Evolutionary conservation across 2,329 filamentous ascomycete species (phyloP).

Genomic region (Beauveria scarabaeidicola): DNA sequence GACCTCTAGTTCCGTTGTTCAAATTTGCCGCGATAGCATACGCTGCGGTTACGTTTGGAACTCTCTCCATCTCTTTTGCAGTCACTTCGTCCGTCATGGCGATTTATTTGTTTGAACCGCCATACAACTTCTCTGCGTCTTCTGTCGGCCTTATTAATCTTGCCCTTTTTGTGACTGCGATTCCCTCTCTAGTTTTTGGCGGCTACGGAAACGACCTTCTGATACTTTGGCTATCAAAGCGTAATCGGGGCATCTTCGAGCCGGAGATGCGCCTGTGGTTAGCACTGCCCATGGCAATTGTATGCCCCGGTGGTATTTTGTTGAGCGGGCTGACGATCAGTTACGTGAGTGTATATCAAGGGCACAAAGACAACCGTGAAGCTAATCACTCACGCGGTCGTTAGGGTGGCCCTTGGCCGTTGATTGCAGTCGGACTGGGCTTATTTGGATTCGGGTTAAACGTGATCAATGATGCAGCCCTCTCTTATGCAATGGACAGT

Average conservation of each 20-base stretch:
- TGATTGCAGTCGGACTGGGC: conserved; percentile 15
- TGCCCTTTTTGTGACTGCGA: conserved; percentile 25
- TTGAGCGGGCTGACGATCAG: conserved; percentile 24
- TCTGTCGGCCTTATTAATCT: conserved; percentile 20
- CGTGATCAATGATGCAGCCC: conserved; percentile 23
- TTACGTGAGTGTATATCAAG: neutral
- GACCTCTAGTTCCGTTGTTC: neutral
- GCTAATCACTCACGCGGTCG: neutral
- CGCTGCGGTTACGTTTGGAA: neutral
- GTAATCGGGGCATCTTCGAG: conserved; percentile 32
- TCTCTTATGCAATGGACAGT: conserved; percentile 30
- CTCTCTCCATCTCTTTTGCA: neutral
- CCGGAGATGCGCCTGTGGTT: conserved; percentile 38
- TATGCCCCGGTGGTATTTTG: conserved; percentile 23
- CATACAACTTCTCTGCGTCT: conserved; percentile 21
- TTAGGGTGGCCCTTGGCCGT: conserved; percentile 12
- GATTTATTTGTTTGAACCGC: conserved; percentile 14
- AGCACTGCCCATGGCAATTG: conserved; percentile 19
- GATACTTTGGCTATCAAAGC: conserved; percentile 26
- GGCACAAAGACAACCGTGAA: neutral
- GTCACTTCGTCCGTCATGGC: neutral
- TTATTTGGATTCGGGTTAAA: conserved; percentile 26
- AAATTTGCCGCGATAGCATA: neutral
- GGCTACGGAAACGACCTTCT: conserved; percentile 29
- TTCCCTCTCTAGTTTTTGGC: conserved; percentile 28